Evolutionary conservation across 2,329 filamentous ascomycete species (phyloP).

Genomic region (Botrytis squamosa): DNA sequence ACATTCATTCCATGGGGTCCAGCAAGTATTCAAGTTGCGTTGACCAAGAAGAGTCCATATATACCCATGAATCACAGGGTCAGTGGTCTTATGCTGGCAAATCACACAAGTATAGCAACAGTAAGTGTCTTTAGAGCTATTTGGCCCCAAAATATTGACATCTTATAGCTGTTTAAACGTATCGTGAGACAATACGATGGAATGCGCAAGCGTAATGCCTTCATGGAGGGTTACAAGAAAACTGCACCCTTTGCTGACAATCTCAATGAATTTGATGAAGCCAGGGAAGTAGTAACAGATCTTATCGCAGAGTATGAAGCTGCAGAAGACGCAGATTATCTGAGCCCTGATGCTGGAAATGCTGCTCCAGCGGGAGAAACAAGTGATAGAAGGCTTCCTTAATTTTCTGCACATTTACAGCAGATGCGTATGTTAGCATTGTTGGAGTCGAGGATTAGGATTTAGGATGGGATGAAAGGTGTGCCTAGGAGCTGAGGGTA

Average conservation of each 20-base stretch:
- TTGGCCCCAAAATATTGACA: conserved; percentile 18
- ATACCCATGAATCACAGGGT: conserved; percentile 92
- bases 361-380: conserved; percentile 33
- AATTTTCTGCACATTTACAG: conserved; percentile 14
- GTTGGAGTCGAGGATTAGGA: conserved; percentile 10
- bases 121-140: conserved; percentile 45
- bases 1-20: conserved; percentile 99
- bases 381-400: conserved; percentile 35
- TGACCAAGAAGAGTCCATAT: conserved; percentile 96
- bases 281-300: conserved; percentile 85
- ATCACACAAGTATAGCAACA: conserved; percentile 95
- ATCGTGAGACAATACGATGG: conserved; percentile 91
- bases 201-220: conserved; percentile 94
- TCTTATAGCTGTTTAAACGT: conserved; percentile 75
- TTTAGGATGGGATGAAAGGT: conserved; percentile 2
- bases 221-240: conserved; percentile 94
- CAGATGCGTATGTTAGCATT: conserved; percentile 1
- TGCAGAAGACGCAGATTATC: conserved; percentile 85
- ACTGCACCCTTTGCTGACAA: conserved; percentile 91
- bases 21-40: conserved; percentile 92
- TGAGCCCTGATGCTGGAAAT: conserved; percentile 58
- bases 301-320: conserved; percentile 94
- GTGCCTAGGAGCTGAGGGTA: background rate
- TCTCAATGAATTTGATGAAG: conserved; percentile 91
- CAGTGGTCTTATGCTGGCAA: conserved; percentile 94